Percentiles rank a stretch among this genome's conserved stretches.
phyloP scores from a whole-genome alignment of 2,329 filamentous ascomycete species.

The Dactylellina parvicollis region DNA sequence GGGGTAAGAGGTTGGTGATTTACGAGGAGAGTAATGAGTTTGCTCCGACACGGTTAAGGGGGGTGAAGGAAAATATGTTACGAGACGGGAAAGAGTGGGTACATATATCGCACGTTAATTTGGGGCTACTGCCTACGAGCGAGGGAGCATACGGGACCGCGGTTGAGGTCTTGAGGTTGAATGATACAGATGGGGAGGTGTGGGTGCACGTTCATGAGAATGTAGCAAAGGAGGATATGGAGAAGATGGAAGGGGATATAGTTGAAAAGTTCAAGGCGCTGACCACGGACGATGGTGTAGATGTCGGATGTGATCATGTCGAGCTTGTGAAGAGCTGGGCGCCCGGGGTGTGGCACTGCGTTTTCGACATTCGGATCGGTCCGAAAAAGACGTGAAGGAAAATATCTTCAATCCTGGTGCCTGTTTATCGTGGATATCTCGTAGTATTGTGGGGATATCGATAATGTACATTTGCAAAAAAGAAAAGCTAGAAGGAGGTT shows the following conservation, averaged over 20 bases:
- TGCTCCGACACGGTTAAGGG: constrained; percentile 64
- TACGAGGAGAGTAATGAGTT: constrained; percentile 75
- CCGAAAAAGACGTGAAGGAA: not conserved
- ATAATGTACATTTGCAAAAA: constrained; percentile 15
- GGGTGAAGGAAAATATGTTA: constrained; percentile 58
- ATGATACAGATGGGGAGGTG: constrained; percentile 59
- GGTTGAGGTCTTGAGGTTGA: constrained; percentile 62
- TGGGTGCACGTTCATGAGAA: constrained; percentile 77
- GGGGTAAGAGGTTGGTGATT: constrained; percentile 68
- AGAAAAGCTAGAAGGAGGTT: not conserved
- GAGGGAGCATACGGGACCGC: constrained; percentile 67
- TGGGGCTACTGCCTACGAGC: constrained; percentile 71
- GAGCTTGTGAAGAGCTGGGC: constrained; percentile 76
- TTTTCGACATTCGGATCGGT: constrained; percentile 66
- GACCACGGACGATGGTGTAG: constrained; percentile 27
- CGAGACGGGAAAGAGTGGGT: constrained; percentile 1
- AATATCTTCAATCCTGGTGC: not conserved
- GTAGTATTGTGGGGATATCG: not conserved
- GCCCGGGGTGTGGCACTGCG: constrained; percentile 75
- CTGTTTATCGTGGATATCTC: not conserved
- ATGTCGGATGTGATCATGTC: constrained; percentile 65
- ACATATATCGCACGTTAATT: constrained; percentile 70
- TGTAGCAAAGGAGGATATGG: constrained; percentile 68
- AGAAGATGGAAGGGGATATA: constrained; percentile 58
- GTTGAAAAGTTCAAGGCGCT: constrained; percentile 38